These are phyloP conservation scores for Austroboletus eburneus DNA, from an alignment of 768 basidiomycete species.

Conservation along the genomic window DNA sequence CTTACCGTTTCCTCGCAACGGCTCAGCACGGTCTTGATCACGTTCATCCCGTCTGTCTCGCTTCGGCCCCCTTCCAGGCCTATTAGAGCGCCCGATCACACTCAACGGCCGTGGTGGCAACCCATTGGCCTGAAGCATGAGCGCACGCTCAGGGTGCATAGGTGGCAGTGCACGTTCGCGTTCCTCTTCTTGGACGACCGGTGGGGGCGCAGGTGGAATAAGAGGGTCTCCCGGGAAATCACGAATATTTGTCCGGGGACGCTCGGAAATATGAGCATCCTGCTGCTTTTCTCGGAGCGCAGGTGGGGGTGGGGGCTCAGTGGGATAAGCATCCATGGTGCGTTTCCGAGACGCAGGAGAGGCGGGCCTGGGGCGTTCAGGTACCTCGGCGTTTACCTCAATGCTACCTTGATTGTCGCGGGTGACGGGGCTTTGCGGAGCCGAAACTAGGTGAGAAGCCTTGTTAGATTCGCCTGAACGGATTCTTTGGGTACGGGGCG, in stretches of 20 bases:
- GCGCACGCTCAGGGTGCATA: constrained; percentile 32
- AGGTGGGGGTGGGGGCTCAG: constrained; percentile 2
- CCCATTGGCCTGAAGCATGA: constrained; percentile 26
- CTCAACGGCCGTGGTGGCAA: constrained; percentile 28
- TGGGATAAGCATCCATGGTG: constrained; percentile 3
- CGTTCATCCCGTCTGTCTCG: constrained; percentile 20
- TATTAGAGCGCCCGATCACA: constrained; percentile 8
- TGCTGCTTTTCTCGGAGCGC: constrained; percentile 8
- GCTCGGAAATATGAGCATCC: constrained; percentile 5
- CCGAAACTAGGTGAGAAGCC: not conserved
- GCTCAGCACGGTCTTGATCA: constrained; percentile 20
- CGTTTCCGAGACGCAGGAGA: constrained; percentile 11
- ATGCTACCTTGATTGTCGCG: not conserved
- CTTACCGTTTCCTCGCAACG: constrained; percentile 10
- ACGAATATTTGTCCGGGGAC: constrained; percentile 7
- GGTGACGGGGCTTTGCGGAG: not conserved
- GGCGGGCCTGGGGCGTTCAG: constrained; percentile 2
- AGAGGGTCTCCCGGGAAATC: constrained; percentile 6
- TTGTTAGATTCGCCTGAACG: constrained; percentile 10
- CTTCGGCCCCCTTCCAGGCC: constrained; percentile 15
- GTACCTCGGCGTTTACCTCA: constrained; percentile 5
- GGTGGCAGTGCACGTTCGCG: constrained; percentile 10
- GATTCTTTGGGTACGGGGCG: constrained; percentile 9
- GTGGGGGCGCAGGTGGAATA: constrained; percentile 2
- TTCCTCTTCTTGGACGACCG: constrained; percentile 3